phyloP scores from a whole-genome alignment of 495 filamentous ascomycete species.

The Penicillium lividum region DNA sequence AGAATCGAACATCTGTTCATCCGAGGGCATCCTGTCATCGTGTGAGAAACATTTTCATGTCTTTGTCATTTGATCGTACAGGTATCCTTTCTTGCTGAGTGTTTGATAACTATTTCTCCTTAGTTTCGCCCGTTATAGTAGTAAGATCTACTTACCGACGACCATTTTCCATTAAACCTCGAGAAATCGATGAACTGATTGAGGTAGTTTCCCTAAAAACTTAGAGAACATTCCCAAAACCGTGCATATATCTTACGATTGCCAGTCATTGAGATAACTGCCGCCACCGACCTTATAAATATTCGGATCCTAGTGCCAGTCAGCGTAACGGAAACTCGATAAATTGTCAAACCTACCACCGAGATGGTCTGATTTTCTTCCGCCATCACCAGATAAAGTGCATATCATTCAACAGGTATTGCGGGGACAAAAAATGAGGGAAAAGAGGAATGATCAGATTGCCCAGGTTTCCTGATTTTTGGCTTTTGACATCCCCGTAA shows the following conservation, averaged over 20 bases:
- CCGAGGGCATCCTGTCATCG: conserved; percentile 16
- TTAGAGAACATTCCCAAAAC: background rate
- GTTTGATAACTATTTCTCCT: background rate
- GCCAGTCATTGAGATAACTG: conserved; percentile 1
- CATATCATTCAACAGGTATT: background rate
- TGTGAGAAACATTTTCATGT: background rate
- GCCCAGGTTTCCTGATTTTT: background rate
- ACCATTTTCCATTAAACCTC: conserved; percentile 24
- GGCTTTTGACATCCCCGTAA: background rate
- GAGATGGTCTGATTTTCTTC: background rate
- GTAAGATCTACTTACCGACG: conserved; percentile 8
- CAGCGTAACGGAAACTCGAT: background rate
- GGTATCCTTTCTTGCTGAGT: conserved; percentile 7
- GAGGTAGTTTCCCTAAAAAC: conserved; percentile 17
- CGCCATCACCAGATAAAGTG: background rate
- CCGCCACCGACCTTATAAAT: background rate
- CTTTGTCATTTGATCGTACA: background rate
- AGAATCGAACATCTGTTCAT: conserved; percentile 29
- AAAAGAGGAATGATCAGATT: background rate
- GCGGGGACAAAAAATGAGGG: background rate
- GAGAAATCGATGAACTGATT: conserved; percentile 23
- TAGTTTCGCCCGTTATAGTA: background rate
- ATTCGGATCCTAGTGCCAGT: background rate
- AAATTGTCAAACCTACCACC: background rate
- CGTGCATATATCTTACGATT: background rate